Evolutionary conservation across 2,329 filamentous ascomycete genomes (phyloP).

Genomic region (Fusarium bulbicola): DNA sequence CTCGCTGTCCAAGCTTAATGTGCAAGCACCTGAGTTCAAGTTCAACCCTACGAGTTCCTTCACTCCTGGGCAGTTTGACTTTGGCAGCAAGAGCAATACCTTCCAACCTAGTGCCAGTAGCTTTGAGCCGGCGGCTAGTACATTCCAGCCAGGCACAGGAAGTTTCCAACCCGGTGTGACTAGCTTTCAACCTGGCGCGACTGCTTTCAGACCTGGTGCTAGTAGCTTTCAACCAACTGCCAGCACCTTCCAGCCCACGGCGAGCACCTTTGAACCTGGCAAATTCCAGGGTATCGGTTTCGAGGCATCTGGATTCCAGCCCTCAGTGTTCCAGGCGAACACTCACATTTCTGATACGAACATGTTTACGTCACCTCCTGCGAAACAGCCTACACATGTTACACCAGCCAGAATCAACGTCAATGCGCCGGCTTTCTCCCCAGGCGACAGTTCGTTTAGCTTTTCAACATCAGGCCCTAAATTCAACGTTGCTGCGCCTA

Average conservation of each 20-base stretch:
- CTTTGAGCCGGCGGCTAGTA: constrained; percentile 36
- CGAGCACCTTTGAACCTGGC: constrained; percentile 17
- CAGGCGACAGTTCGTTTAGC: constrained; percentile 70
- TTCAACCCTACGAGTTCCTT: constrained; percentile 65
- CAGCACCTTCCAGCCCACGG: constrained; percentile 37
- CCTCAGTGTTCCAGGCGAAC: constrained; percentile 56
- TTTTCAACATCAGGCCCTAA: constrained; percentile 73
- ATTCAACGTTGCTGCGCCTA: constrained; percentile 80
- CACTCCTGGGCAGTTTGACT: constrained; percentile 38
- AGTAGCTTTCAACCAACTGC: constrained; percentile 54
- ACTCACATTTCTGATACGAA: constrained; percentile 18
- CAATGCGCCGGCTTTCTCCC: constrained; percentile 75
- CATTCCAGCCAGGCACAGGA: constrained; percentile 11
- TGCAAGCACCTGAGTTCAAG: constrained; percentile 88
- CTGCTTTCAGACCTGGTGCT: constrained; percentile 8
- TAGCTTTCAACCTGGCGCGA: constrained; percentile 7
- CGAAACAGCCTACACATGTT: constrained; percentile 22
- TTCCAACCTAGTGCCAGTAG: constrained; percentile 57
- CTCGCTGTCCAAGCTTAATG: constrained; percentile 84
- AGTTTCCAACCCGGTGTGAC: constrained; percentile 12
- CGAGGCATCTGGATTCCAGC: constrained; percentile 49
- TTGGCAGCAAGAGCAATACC: constrained; percentile 44
- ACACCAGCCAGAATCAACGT: constrained; percentile 69
- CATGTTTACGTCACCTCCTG: constrained; percentile 32
- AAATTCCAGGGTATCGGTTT: constrained; percentile 19